Evolutionary conservation across 2,329 filamentous ascomycete genomes (phyloP).

Genomic region (Paraconiothyrium brasiliense): DNA sequence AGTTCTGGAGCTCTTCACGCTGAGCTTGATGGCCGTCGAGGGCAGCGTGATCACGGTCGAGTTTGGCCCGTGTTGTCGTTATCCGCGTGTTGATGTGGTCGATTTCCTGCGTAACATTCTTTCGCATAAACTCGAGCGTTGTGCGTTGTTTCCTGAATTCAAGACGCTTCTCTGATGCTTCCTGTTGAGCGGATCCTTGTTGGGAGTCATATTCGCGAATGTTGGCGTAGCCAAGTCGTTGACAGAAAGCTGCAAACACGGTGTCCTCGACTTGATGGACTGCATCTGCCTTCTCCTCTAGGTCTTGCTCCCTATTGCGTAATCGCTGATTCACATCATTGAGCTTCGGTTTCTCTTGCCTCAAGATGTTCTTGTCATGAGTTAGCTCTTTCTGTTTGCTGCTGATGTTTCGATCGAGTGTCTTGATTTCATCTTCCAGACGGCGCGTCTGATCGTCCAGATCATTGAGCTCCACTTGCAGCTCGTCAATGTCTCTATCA

Average conservation of each 20-base stretch:
- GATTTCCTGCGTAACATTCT: conserved; percentile 75
- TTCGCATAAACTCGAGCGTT: conserved; percentile 67
- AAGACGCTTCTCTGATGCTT: conserved; percentile 84
- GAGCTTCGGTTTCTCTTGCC: conserved; percentile 80
- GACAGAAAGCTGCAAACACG: conserved; percentile 86
- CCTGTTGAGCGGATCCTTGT: conserved; percentile 90
- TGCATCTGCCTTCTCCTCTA: conserved; percentile 67
- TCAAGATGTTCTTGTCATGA: conserved; percentile 75
- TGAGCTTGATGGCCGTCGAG: conserved; percentile 72
- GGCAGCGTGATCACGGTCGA: conserved; percentile 72
- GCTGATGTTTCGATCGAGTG: conserved; percentile 81
- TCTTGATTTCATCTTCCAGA: conserved; percentile 77
- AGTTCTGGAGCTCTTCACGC: conserved; percentile 77
- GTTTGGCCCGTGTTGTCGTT: conserved; percentile 70
- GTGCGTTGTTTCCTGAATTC: conserved; percentile 84
- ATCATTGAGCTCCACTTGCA: conserved; percentile 81
- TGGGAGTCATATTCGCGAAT: conserved; percentile 94
- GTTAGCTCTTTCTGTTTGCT: conserved; percentile 86
- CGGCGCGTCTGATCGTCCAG: conserved; percentile 79
- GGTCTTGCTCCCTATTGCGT: conserved; percentile 66
- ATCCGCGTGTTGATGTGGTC: conserved; percentile 76
- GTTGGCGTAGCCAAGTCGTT: conserved; percentile 83
- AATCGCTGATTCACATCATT: conserved; percentile 75
- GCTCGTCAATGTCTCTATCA: conserved; percentile 78
- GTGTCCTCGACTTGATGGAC: conserved; percentile 87